phyloP scores from a whole-genome alignment of 768 basidiomycete species.

The Dictyophora rubrovolvata region DNA sequence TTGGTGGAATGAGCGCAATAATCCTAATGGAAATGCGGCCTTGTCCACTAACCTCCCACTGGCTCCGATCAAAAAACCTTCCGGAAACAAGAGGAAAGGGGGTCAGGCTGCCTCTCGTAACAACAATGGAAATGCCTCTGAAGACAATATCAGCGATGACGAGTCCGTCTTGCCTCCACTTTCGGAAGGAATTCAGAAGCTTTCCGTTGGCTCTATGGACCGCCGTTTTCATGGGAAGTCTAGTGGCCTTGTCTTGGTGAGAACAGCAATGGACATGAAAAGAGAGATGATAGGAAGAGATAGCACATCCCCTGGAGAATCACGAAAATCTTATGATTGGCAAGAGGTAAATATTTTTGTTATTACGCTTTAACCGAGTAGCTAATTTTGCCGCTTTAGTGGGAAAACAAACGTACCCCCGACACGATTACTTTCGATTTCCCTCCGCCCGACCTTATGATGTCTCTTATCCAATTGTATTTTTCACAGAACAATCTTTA shows the following conservation, averaged over 20 bases:
- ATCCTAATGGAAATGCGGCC: conserved; percentile 20
- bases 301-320: conserved; percentile 14
- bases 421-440: conserved; percentile 15
- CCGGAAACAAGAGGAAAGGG: conserved; percentile 14
- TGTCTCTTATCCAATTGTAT: conserved; percentile 48
- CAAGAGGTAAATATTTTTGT: conserved; percentile 14
- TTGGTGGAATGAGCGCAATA: conserved; percentile 9
- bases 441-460: conserved; percentile 33
- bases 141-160: conserved; percentile 20
- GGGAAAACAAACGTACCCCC: conserved; percentile 8
- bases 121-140: conserved; percentile 9
- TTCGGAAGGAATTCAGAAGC: conserved; percentile 20
- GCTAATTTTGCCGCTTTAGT: conserved; percentile 5
- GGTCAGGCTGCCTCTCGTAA: conserved; percentile 18
- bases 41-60: conserved; percentile 23
- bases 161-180: conserved; percentile 19
- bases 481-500: conserved; percentile 50
- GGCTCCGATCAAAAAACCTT: conserved; percentile 8
- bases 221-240: conserved; percentile 45
- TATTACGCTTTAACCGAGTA: conserved; percentile 12
- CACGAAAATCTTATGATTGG: conserved; percentile 9
- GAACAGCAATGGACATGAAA: conserved; percentile 49
- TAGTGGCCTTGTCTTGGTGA: conserved; percentile 42
- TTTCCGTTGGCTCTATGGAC: conserved; percentile 25
- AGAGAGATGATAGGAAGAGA: conserved; percentile 39